A percentile compares a stretch with the other conserved stretches of the same genome.
These are phyloP conservation scores for Lipomyces starkeyi DNA, from an alignment of 805 yeast species.

Conservation along the genomic window DNA sequence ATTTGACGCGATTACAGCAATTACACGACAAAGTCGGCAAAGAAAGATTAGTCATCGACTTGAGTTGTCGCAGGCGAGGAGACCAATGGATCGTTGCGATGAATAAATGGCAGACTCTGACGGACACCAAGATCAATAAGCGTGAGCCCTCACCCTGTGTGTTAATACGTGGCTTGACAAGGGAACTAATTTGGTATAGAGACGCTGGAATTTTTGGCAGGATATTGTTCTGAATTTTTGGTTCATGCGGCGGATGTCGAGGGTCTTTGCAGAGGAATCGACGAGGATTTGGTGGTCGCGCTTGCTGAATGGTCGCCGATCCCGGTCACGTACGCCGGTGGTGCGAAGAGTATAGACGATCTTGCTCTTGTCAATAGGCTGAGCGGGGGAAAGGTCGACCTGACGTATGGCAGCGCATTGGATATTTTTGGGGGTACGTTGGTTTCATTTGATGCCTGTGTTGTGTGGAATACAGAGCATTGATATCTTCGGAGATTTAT, in stretches of 20 bases:
- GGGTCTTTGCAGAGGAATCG: conserved; percentile 93
- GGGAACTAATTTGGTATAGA: conserved; percentile 40
- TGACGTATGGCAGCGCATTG: conserved; percentile 90
- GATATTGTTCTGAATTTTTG: conserved; percentile 82
- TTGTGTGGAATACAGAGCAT: conserved; percentile 67
- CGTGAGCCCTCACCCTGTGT: conserved; percentile 13
- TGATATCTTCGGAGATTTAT: neutral
- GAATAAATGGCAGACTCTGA: conserved; percentile 95
- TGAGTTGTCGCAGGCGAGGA: conserved; percentile 48
- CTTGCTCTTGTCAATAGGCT: conserved; percentile 66
- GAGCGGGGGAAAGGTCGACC: conserved; percentile 83
- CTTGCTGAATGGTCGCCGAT: conserved; percentile 80
- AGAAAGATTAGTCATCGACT: conserved; percentile 76
- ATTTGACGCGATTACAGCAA: conserved; percentile 56
- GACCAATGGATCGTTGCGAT: conserved; percentile 90
- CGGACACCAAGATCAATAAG: conserved; percentile 62
- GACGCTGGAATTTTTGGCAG: conserved; percentile 59
- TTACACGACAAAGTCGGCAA: conserved; percentile 67
- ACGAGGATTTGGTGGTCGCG: conserved; percentile 70
- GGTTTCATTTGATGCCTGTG: conserved; percentile 77
- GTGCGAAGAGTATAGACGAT: conserved; percentile 79
- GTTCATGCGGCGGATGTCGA: conserved; percentile 99
- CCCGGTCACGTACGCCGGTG: conserved; percentile 95
- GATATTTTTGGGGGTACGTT: conserved; percentile 92
- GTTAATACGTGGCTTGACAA: neutral